Evolutionary conservation across 2,329 filamentous ascomycete genomes (phyloP).

Genomic region (Aureobasidium sp.): DNA sequence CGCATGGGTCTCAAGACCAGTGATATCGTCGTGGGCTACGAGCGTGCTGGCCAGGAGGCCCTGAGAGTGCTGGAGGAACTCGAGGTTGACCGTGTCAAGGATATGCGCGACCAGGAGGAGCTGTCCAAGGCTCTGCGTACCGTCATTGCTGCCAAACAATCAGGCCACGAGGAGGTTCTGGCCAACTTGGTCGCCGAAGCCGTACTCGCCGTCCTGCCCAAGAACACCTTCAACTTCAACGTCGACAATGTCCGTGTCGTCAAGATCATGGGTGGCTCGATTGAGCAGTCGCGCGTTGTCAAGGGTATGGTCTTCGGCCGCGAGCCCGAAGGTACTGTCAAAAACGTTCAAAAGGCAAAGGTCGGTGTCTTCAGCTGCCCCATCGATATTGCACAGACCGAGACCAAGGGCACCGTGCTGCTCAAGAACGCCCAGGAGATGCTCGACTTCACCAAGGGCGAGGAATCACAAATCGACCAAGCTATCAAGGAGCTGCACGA

Average conservation of each 20-base stretch:
- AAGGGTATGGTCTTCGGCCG: conserved; percentile 98
- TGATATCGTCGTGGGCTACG: conserved; percentile 92
- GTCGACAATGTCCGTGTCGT: conserved; percentile 98
- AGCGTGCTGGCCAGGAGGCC: conserved; percentile 85
- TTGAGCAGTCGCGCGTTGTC: conserved; percentile 89
- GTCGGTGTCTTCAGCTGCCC: conserved; percentile 95
- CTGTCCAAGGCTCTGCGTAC: conserved; percentile 92
- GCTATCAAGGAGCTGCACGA: conserved; percentile 94
- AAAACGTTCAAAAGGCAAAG: conserved; percentile 88
- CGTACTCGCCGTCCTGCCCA: conserved; percentile 79
- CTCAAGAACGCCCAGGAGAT: conserved; percentile 98
- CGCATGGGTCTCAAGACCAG: conserved; percentile 98
- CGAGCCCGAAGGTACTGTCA: conserved; percentile 81
- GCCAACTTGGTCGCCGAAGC: conserved; percentile 79
- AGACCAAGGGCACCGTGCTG: conserved; percentile 97
- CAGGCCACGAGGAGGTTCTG: conserved; percentile 81
- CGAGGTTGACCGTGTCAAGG: conserved; percentile 79
- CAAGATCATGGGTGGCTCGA: conserved; percentile 96
- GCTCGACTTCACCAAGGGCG: conserved; percentile 95
- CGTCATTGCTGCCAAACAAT: conserved; percentile 94
- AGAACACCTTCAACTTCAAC: conserved; percentile 94
- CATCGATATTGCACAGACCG: conserved; percentile 90
- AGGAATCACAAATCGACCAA: conserved; percentile 84
- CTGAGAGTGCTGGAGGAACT: conserved; percentile 80
- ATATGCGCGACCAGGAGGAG: conserved; percentile 71